Evolutionary conservation across 2,329 filamentous ascomycete species (phyloP), one percentile per base, ranked within the genome.

Genomic region (Aspergillus pseudoviridinutans): DNA sequence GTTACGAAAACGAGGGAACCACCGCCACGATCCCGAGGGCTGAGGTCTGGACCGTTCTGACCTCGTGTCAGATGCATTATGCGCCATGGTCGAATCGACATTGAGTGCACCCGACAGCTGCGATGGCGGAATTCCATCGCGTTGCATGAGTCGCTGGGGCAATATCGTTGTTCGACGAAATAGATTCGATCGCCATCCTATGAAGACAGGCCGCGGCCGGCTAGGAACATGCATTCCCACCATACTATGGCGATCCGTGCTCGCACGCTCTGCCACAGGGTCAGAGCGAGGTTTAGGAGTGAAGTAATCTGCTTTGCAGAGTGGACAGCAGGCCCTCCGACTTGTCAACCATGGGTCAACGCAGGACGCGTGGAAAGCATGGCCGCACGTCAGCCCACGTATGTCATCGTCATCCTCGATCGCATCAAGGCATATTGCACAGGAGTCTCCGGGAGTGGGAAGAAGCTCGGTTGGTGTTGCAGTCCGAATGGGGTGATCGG

Each of bases 221-320:
- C 65, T 69, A 28, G 63, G 68, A 55, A 60, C 54, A 59, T 70
- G 63, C 24, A 59, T 57, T 38, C 70, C 65, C 46, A 49, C 67
- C 35, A 66, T 55, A 47, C 55, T 57, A 59, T 65, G 70, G 61
- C 69, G 73, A 47, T 67, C 65, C 54, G 65, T 58, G 12, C 73
- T 70, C 51, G 72, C 75, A 51, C 61, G 58, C 44, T 66, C 67
- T 44, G 68, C 51, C 10, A 60, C 52, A 20, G 61, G 52, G 60
- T 87, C 84, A 3, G 89, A 81, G 17, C 91, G 89, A 52, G 92
- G 91, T 76, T 97, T 97, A 0, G 94, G 93, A 2, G 91, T 88
- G 74, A 96, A 97, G 74, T 97, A 99, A 71, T 99, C 94, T 44
- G 93, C 91, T 78, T 99, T 99, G 81, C 94, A 99, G 6, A 99